Evolutionary conservation across 2,329 filamentous ascomycete genomes (phyloP).

Genomic region (Acrocalymma vagum): DNA sequence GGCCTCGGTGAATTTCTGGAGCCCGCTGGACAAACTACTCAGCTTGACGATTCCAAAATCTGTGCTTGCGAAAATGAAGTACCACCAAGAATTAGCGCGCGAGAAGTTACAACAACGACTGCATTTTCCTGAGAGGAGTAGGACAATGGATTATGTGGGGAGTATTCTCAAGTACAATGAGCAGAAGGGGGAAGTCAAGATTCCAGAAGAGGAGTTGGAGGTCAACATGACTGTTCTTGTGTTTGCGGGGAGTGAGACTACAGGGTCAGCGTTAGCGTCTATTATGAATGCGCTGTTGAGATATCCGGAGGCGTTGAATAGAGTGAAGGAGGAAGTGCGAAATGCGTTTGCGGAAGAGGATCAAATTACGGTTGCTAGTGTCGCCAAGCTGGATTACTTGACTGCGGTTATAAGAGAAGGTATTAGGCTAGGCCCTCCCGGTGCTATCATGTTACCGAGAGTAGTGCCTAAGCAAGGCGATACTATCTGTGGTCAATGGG

Average conservation of each 20-base stretch:
- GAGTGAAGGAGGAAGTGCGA: slow-evolving; percentile 24
- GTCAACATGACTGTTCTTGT: slow-evolving; percentile 44
- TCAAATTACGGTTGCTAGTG: slow-evolving; percentile 30
- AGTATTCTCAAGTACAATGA: slow-evolving; percentile 33
- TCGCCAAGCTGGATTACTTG: slow-evolving; percentile 31
- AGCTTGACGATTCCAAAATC: slow-evolving; percentile 15
- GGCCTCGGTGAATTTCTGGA: slow-evolving; percentile 33
- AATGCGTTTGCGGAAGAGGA: slow-evolving; percentile 17
- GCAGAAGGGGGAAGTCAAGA: slow-evolving; percentile 24
- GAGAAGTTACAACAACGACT: slow-evolving; percentile 33
- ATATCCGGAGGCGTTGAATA: slow-evolving; percentile 15
- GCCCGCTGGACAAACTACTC: slow-evolving; percentile 22
- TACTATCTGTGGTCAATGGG: slow-evolving; percentile 17
- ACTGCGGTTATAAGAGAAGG: slow-evolving; percentile 36
- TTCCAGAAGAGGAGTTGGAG: slow-evolving; percentile 42
- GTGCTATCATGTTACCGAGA: slow-evolving; percentile 20
- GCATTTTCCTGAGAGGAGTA: slow-evolving; percentile 33
- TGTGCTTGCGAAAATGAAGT: slow-evolving; percentile 21
- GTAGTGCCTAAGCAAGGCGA: slow-evolving; percentile 20
- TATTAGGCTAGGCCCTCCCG: slow-evolving; percentile 35
- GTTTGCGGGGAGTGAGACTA: slow-evolving; percentile 50
- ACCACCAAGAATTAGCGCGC: slow-evolving; percentile 23
- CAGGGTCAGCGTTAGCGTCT: slow-evolving; percentile 44
- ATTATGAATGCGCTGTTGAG: slow-evolving; percentile 39
- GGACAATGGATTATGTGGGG: slow-evolving; percentile 33